Percentiles rank a stretch among this genome's conserved stretches.
phyloP scores from a whole-genome alignment of 2,329 filamentous ascomycete genomes.

The Aspergillus spinulosporus region DNA sequence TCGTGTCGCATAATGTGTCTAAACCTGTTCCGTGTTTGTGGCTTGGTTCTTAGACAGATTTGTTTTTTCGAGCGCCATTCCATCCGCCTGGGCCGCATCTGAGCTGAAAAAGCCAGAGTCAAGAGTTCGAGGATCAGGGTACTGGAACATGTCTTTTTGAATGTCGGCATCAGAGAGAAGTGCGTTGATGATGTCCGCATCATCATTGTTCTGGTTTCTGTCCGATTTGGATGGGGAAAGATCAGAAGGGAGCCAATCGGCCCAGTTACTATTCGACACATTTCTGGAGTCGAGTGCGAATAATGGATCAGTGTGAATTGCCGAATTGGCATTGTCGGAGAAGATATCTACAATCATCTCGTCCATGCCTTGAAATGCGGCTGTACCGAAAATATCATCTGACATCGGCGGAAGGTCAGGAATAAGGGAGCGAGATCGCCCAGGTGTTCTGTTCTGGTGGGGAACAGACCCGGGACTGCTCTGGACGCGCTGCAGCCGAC shows the following conservation, averaged over 20 bases:
- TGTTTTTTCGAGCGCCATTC: constrained; percentile 25
- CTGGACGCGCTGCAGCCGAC: constrained; percentile 38
- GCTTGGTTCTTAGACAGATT: constrained; percentile 20
- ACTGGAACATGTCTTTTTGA: constrained; percentile 36
- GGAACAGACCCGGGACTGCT: constrained; percentile 23
- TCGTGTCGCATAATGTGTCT: constrained; percentile 23
- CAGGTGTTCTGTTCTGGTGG: constrained; percentile 28
- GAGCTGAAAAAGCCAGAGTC: constrained; percentile 42
- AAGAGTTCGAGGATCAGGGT: constrained; percentile 31
- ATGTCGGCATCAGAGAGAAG: constrained; percentile 37
- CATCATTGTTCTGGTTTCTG: constrained; percentile 25
- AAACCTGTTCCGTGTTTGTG: constrained; percentile 17
- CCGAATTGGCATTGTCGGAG: constrained; percentile 31
- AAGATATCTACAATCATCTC: constrained; percentile 43
- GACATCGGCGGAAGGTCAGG: constrained; percentile 25
- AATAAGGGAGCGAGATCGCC: constrained; percentile 25
- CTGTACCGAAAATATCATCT: constrained; percentile 27
- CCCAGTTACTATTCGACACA: constrained; percentile 32
- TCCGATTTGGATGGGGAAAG: constrained; percentile 34
- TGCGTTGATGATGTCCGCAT: constrained; percentile 37
- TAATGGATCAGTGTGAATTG: constrained; percentile 29
- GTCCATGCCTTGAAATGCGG: constrained; percentile 34
- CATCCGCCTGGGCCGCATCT: constrained; percentile 32
- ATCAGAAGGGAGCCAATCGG: constrained; percentile 40
- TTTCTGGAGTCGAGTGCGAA: constrained; percentile 33